A percentile compares a stretch with the other conserved stretches of the same genome.
Conservation (phyloP, 2,329 filamentous ascomycete genomes). For the Tolypocladium nubicola region DNA sequence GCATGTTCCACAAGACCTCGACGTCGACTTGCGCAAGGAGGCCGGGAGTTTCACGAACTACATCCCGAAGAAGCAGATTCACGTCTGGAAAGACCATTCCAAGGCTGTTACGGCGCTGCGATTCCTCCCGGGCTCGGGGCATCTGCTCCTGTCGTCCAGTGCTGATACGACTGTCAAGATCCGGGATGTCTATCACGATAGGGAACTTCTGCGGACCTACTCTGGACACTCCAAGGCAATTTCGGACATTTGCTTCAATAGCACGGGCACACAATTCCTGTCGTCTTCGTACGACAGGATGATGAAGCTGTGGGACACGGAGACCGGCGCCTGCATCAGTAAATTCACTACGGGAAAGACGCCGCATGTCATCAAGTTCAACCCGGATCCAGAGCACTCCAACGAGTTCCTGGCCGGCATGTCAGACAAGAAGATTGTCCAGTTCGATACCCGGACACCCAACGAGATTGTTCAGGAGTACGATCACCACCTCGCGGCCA, state of each 20-base stretch:
- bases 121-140: constrained; percentile 82
- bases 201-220: constrained; percentile 83
- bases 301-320: constrained; percentile 98
- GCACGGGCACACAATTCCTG: constrained; percentile 72
- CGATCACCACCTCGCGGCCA: constrained; percentile 92
- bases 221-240: constrained; percentile 82
- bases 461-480: constrained; percentile 89
- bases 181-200: constrained; percentile 87
- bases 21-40: constrained; percentile 76
- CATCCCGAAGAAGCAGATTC: constrained; percentile 86
- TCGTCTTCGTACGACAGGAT: constrained; percentile 88
- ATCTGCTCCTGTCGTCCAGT: constrained; percentile 79
- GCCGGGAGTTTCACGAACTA: constrained; percentile 74
- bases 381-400: constrained; percentile 63
- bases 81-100: constrained; percentile 76
- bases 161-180: constrained; percentile 88
- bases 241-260: constrained; percentile 82
- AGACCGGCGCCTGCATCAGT: constrained; percentile 78
- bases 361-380: constrained; percentile 89
- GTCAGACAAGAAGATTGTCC: constrained; percentile 98
- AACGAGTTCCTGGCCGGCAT: constrained; percentile 94
- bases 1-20: constrained; percentile 88
- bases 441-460: constrained; percentile 76
- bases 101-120: constrained; percentile 82
- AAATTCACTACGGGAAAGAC: constrained; percentile 92